These are phyloP conservation scores for Candida berthetii DNA, from an alignment of 805 yeast species.

Conservation along the genomic window DNA sequence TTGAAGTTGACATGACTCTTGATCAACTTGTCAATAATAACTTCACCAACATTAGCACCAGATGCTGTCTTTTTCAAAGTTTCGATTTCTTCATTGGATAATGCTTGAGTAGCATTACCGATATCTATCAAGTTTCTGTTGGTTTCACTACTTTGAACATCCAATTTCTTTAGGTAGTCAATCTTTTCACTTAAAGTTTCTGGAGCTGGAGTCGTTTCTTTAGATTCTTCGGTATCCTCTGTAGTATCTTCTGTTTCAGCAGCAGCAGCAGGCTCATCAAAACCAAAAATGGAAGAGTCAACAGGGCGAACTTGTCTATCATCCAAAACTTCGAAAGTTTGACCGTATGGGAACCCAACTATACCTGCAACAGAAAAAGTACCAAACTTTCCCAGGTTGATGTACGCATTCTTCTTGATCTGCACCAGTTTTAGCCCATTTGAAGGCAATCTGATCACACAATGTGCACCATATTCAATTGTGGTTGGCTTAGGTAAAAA, in stretches of 20 bases:
- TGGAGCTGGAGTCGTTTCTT: slow-evolving; percentile 25
- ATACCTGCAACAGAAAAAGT: slow-evolving; percentile 68
- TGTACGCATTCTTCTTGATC: slow-evolving; percentile 49
- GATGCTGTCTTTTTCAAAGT: slow-evolving; percentile 66
- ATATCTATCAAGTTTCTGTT: slow-evolving; percentile 62
- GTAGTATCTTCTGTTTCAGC: slow-evolving; percentile 19
- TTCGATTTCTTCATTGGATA: slow-evolving; percentile 80
- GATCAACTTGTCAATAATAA: slow-evolving; percentile 75
- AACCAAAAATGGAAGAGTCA: slow-evolving; percentile 28
- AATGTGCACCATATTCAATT: slow-evolving; percentile 22
- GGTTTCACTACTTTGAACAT: slow-evolving; percentile 42
- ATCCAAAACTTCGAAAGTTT: slow-evolving; percentile 76
- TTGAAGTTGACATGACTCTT: slow-evolving; percentile 82
- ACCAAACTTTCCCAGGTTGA: slow-evolving; percentile 90
- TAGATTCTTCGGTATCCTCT: slow-evolving; percentile 11
- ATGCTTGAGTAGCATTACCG: slow-evolving; percentile 66
- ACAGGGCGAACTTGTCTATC: slow-evolving; percentile 47
- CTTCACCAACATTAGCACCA: slow-evolving; percentile 56
- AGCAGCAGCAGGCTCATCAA: slow-evolving; percentile 22
- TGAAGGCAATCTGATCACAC: slow-evolving; percentile 77
- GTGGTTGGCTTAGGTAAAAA: slow-evolving; percentile 3
- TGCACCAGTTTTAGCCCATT: slow-evolving; percentile 71
- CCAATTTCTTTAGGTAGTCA: slow-evolving; percentile 22
- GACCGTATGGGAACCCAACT: slow-evolving; percentile 81
- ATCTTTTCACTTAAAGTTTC: slow-evolving; percentile 19